Conservation (phyloP, 805 yeast species). For the Barnettozyma botsteinii region DNA sequence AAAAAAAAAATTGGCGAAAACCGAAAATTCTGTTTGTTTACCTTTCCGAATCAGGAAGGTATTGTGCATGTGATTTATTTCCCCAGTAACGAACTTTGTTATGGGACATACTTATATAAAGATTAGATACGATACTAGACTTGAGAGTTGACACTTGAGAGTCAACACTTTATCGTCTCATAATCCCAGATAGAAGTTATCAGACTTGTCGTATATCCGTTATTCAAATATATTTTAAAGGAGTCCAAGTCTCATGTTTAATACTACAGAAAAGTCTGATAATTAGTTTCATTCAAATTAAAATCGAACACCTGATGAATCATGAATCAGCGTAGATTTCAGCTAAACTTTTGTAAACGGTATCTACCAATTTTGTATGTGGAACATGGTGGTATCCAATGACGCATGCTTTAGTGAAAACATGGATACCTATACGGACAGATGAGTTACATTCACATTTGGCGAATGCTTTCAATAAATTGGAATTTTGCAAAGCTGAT, state of each 20-base stretch:
- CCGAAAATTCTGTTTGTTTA: conserved; percentile 20
- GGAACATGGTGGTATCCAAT: conserved; percentile 19
- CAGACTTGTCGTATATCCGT: too few species aligned
- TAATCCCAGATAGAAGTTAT: too few species aligned
- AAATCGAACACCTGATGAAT: too few species aligned
- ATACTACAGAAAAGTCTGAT: too few species aligned
- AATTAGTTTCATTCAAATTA: too few species aligned
- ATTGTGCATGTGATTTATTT: conserved; percentile 8
- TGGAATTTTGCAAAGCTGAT: neutral
- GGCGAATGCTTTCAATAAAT: conserved; percentile 4
- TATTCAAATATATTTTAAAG: too few species aligned
- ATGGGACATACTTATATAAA: neutral
- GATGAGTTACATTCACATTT: conserved; percentile 19
- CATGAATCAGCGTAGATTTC: conserved; percentile 15
- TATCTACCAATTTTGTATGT: conserved; percentile 19
- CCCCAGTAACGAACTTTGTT: conserved; percentile 8
- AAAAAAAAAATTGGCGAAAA: neutral
- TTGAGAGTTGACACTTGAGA: too few species aligned
- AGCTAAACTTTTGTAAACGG: conserved; percentile 15
- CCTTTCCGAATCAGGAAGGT: conserved; percentile 15
- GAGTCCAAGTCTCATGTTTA: too few species aligned
- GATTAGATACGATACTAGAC: too few species aligned
- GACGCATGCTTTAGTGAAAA: conserved; percentile 19
- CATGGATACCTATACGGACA: conserved; percentile 18
- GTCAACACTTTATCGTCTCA: too few species aligned